Evolutionary conservation across 2,329 filamentous ascomycete genomes (phyloP), one percentile per base, ranked within the genome.

Genomic region (Aspergillus quadricinctus): DNA sequence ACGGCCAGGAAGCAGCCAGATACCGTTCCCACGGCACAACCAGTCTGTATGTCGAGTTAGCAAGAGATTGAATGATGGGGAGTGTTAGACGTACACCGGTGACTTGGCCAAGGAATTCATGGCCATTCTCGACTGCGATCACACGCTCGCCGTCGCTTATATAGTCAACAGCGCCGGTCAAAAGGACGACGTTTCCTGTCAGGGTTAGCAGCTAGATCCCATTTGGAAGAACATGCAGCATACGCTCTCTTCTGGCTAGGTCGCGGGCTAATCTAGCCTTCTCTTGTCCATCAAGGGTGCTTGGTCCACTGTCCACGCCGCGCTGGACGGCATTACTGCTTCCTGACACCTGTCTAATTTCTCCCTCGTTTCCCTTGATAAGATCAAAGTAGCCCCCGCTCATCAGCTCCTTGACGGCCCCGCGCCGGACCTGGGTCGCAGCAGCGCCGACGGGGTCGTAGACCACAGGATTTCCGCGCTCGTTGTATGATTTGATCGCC

Each of bases 331-430:
- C 75, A 10, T 72, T 72, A 25, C 70, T 74, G 46, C 81, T 78
- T 45, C 88, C 88, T 41, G 82, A 83, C 0, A 93, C 85, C 2
- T 89, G 86, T 49, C 83, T 80, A 59, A 97, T 92, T 73, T 97
- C 94, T 53, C 88, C 86, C 70, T 95, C 90, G 74, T 97, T 97
- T 50, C 93, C 93, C 71, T 97, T 97, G 74, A 97, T 92, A 45
- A 97, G 80, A 71, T 90, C 85, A 66, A 96, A 89, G 72, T 90
- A 90, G 41, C 91, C 92, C 2, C 79, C 81, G 0, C 83, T 78
- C 67, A 97, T 80, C 40, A 97, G 83, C 1, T 81, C 81, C 57
- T 85, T 84, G 28, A 93, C 84, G 0, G 91, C 89, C 1, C 82
- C 78, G 51, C 87, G 84, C 11, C 94, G 85, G 48, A 93, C 80